Conservation (phyloP, 768 basidiomycete genomes). For the Kwoniella pini region DNA sequence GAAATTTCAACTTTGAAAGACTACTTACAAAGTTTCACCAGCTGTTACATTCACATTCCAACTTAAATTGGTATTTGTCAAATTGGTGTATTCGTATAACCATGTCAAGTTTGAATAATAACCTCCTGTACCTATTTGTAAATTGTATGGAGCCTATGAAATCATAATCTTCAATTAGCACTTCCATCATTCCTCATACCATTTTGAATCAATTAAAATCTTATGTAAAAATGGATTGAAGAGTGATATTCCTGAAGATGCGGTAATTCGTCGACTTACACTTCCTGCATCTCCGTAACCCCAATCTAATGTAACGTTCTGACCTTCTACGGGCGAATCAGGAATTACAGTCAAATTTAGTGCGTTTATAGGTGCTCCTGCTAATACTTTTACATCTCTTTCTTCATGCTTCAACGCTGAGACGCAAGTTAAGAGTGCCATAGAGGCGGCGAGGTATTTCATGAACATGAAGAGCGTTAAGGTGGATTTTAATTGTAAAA, state of each 20-base stretch:
- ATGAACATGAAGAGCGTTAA: too few relatives aligned
- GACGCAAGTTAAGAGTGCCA: background rate
- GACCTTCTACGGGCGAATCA: background rate
- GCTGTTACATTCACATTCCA: constrained; percentile 6
- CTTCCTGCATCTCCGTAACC: constrained; percentile 11
- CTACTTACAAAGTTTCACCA: constrained; percentile 14
- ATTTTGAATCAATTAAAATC: too few relatives aligned
- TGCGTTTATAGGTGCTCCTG: constrained; percentile 17
- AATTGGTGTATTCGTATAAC: constrained; percentile 16
- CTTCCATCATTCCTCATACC: background rate
- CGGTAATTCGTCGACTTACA: too few relatives aligned
- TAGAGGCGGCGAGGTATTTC: background rate
- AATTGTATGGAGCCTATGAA: constrained; percentile 12
- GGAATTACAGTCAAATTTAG: constrained; percentile 5
- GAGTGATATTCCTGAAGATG: too few relatives aligned
- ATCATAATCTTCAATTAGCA: too few relatives aligned
- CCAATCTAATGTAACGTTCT: constrained; percentile 13
- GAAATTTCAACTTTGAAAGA: too few relatives aligned
- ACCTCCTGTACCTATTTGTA: constrained; percentile 18
- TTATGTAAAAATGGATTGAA: too few relatives aligned
- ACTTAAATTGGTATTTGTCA: constrained; percentile 5
- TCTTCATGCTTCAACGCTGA: background rate
- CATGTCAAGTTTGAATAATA: constrained; percentile 19
- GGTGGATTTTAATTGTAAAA: too few relatives aligned
- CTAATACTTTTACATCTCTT: constrained; percentile 9